A percentile compares a stretch with the other conserved stretches of the same genome.
These are phyloP conservation scores for Elsinoe ampelina DNA, from an alignment of 2,329 filamentous ascomycete genomes.

Conservation along the genomic window DNA sequence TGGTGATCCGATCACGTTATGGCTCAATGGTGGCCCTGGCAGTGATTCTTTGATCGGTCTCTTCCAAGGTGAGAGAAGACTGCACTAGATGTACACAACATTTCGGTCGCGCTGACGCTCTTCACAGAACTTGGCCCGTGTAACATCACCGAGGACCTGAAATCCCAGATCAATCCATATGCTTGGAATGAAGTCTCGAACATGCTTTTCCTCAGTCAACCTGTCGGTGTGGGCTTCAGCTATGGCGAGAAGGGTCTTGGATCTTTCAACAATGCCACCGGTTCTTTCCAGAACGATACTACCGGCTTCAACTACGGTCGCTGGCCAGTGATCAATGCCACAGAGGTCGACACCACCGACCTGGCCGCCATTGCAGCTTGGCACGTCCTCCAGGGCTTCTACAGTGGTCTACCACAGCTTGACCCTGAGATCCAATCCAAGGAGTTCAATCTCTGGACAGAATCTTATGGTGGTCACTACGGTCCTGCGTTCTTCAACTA, in stretches of 20 bases:
- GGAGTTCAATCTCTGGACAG: conserved; percentile 15
- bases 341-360: conserved; percentile 45
- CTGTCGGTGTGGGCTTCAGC: conserved; percentile 49
- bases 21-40: conserved; percentile 53
- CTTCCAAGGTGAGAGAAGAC: conserved; percentile 34
- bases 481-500: conserved; percentile 48
- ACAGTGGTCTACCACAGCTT: conserved; percentile 39
- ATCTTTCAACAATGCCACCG: conserved; percentile 36
- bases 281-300: conserved; percentile 37
- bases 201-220: conserved; percentile 54
- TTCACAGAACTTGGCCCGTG: conserved; percentile 32
- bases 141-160: conserved; percentile 29
- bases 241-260: conserved; percentile 34
- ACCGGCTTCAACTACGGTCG: conserved; percentile 36
- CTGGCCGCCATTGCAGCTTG: conserved; percentile 47
- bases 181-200: conserved; percentile 52
- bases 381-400: conserved; percentile 48
- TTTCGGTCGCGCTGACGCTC: neutral
- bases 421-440: conserved; percentile 34
- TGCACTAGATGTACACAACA: neutral
- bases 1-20: conserved; percentile 49
- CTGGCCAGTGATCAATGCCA: conserved; percentile 42
- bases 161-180: conserved; percentile 43
- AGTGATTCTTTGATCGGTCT: conserved; percentile 46
- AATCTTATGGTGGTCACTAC: conserved; percentile 39